Evolutionary conservation across 2,329 filamentous ascomycete species (phyloP).

Genomic region (Sclerotinia trifoliorum): DNA sequence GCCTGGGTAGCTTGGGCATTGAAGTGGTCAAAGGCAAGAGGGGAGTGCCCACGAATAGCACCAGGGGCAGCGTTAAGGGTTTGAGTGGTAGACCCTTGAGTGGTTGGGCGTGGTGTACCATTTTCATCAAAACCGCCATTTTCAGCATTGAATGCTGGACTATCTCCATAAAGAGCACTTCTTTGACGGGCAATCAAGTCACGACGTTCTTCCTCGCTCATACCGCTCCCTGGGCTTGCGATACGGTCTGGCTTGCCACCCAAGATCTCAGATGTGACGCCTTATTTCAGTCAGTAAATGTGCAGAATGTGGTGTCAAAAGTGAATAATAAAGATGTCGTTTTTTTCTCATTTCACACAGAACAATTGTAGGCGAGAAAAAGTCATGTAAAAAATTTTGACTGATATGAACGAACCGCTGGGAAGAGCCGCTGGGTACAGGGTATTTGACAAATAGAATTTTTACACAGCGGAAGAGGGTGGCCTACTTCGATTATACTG

Average conservation of each 20-base stretch:
- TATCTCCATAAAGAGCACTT: conserved; percentile 85
- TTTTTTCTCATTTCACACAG: conserved; percentile 41
- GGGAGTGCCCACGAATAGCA: conserved; percentile 69
- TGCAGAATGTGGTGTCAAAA: conserved; percentile 28
- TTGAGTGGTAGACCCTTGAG: conserved; percentile 60
- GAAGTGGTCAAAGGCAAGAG: conserved; percentile 73
- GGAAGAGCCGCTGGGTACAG: conserved; percentile 38
- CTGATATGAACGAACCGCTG: conserved; percentile 29
- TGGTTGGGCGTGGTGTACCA: conserved; percentile 60
- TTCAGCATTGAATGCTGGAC: conserved; percentile 61
- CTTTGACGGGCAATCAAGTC: conserved; percentile 95
- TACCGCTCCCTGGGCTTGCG: conserved; percentile 73
- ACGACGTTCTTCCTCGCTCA: conserved; percentile 95
- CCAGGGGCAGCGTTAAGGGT: conserved; percentile 61
- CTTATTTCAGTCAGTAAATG: conserved; percentile 46
- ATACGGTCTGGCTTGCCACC: conserved; percentile 81
- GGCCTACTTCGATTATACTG: conserved; percentile 99
- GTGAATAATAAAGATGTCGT: conserved; percentile 3
- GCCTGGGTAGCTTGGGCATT: conserved; percentile 43
- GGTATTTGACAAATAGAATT: conserved; percentile 41
- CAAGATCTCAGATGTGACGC: conserved; percentile 63
- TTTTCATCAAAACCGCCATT: conserved; percentile 68
- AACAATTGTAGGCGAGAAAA: conserved; percentile 39
- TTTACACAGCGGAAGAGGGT: conserved; percentile 65
- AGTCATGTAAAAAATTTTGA: conserved; percentile 42